A percentile compares a stretch with the other conserved stretches of the same genome.
Conservation (phyloP, 106 monocot genomes). For the Dioscorea zingiberensis region DNA sequence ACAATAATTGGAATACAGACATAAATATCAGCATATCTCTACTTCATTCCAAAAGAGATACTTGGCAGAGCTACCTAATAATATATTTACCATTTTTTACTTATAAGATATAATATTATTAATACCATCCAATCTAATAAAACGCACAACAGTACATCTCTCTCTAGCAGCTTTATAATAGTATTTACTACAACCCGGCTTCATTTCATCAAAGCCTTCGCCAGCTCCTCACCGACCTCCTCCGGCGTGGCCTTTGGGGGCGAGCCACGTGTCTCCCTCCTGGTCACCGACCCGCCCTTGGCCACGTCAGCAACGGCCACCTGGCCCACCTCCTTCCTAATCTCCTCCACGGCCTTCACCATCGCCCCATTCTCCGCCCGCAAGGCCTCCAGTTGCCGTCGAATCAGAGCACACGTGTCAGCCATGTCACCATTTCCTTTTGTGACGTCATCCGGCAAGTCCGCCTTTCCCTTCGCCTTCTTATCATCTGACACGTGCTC, state of each 20-base stretch:
- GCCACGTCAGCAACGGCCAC: background rate
- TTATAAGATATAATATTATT: too few relatives aligned
- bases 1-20: too few relatives aligned
- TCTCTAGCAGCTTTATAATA: background rate
- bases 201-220: slow-evolving; percentile 26
- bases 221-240: slow-evolving; percentile 26
- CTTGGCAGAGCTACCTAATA: too few relatives aligned
- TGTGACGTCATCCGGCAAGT: background rate
- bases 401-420: slow-evolving; percentile 13
- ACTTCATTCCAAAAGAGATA: too few relatives aligned
- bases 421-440: slow-evolving; percentile 2
- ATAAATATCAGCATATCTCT: too few relatives aligned
- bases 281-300: background rate
- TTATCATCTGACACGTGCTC: slow-evolving; percentile 21
- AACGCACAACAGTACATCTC: too few relatives aligned
- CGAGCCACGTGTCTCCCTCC: slow-evolving; percentile 1
- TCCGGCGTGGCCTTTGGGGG: slow-evolving; percentile 4
- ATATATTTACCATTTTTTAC: too few relatives aligned
- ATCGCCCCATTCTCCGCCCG: slow-evolving; percentile 38
- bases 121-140: too few relatives aligned
- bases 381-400: slow-evolving; percentile 34
- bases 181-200: background rate
- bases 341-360: slow-evolving; percentile 22
- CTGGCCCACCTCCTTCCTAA: slow-evolving; percentile 15
- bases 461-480: slow-evolving; percentile 3